Evolutionary conservation across 306 rosid genomes (phyloP), one percentile per base, ranked within the genome.

Genomic region (Hylodesmum podocarpum): DNA sequence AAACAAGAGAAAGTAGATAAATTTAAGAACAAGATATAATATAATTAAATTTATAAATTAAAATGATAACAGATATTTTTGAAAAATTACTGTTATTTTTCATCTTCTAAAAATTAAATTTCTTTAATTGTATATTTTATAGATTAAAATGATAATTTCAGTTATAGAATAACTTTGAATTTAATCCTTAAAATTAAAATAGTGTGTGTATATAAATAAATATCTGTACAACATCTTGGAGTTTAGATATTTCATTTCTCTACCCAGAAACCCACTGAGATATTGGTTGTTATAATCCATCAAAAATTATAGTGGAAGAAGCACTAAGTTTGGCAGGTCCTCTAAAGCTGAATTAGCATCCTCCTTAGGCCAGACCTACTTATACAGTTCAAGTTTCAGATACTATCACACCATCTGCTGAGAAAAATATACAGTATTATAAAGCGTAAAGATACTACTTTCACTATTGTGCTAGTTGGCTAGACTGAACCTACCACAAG

Each of bases 281-380:
- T 40, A 39, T 53, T 44, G 70, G 19, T 66, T 10, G 81, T 12
- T 51, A 49, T 70, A 55, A 18, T 46, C 81, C 70, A 31, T 33
- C 10, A 24, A 18, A 49, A 5, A 24, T 8, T 55, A n/a, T 54
- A 78, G 87, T 73, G 88, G 90, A 72, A 74, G 64, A 79, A 47
- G 51, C 89, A 81, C 84, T 75, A 5, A 39, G 21, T 47, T 51
- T 49, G 5, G 14, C 27, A 19, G 24, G 37, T 10, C 0, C 58
- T 39, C 50, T 44, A 41, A 51, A 50, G 40, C 11, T 36, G 33
- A 19, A 63, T 25, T 6, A 18, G 79, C 63, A 46, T 21, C 25
- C 15, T 5, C 31, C 7, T 28, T 58, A 58, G 66, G 11, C 24
- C 65, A 15, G 28, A 54, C 11, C 53, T 14, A 22, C 0, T 63